These are phyloP conservation scores for Camelina hispida DNA, from an alignment of 345 rosid species.

Conservation along the genomic window DNA sequence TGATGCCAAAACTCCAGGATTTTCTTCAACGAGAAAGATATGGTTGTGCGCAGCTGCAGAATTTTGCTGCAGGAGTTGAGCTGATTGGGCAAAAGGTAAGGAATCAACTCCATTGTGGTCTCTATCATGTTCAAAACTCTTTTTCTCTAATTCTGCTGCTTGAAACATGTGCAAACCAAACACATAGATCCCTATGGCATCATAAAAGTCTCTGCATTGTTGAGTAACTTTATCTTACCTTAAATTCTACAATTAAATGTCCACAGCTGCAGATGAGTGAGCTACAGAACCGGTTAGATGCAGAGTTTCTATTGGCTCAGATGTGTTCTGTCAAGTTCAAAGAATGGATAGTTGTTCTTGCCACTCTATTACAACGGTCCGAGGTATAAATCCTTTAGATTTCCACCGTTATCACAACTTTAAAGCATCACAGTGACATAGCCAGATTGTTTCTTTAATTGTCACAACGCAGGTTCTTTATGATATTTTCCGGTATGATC, in stretches of 20 bases:
- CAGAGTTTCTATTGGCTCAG: constrained; percentile 95
- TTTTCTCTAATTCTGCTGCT: not conserved
- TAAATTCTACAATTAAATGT: constrained; percentile 13
- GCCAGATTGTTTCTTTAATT: not conserved
- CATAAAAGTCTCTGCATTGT: not conserved
- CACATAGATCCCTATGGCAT: not conserved
- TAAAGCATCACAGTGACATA: constrained; percentile 4
- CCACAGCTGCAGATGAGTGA: constrained; percentile 92
- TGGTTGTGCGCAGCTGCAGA: constrained; percentile 86
- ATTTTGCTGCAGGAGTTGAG: constrained; percentile 92
- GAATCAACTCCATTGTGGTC: not conserved
- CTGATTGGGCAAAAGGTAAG: constrained; percentile 82
- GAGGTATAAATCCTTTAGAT: constrained; percentile 57
- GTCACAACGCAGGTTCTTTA: constrained; percentile 68
- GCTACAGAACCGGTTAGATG: constrained; percentile 92
- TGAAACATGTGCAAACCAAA: not conserved
- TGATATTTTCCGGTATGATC: constrained; percentile 81
- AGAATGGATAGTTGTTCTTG: constrained; percentile 98
- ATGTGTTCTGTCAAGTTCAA: constrained; percentile 99
- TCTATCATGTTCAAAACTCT: not conserved
- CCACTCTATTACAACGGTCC: constrained; percentile 85
- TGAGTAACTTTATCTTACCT: not conserved
- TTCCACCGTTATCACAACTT: constrained; percentile 6
- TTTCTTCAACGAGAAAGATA: constrained; percentile 93
- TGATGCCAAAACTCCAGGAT: constrained; percentile 58